These are phyloP conservation scores for Entoloma clypeatum DNA, from an alignment of 1,284 basidiomycete genomes.

Conservation along the genomic window DNA sequence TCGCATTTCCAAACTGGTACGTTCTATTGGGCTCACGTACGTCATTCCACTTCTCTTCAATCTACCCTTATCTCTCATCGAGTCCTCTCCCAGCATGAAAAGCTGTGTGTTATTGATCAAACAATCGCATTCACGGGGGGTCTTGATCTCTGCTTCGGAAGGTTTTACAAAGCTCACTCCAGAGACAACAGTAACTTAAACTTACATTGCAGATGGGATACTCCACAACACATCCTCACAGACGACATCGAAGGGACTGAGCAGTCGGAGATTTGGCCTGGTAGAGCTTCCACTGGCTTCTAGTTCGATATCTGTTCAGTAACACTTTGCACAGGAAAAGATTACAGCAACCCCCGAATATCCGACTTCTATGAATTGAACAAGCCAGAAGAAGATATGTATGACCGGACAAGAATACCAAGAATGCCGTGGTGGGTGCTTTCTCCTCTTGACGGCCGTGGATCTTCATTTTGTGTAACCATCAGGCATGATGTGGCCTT, in stretches of 20 bases:
- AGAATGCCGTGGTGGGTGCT: constrained; percentile 89
- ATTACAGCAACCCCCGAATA: constrained; percentile 90
- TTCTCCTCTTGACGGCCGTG: constrained; percentile 1
- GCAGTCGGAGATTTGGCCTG: constrained; percentile 79
- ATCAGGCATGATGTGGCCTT: constrained; percentile 92
- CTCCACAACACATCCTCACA: constrained; percentile 86
- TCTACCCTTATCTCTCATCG: constrained; percentile 9
- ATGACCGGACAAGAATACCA: constrained; percentile 84
- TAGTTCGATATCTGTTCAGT: too few species aligned
- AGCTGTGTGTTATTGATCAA: constrained; percentile 96
- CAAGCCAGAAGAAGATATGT: constrained; percentile 94
- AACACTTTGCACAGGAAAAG: constrained; percentile 59
- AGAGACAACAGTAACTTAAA: constrained; percentile 1
- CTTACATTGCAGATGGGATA: constrained; percentile 75
- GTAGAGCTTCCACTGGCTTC: constrained; percentile 38
- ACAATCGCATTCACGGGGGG: constrained; percentile 99
- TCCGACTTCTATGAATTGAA: constrained; percentile 85
- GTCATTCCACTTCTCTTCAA: constrained; percentile 10
- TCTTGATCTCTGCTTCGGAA: constrained; percentile 88
- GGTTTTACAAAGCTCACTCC: constrained; percentile 34
- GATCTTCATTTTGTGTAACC: constrained; percentile 4
- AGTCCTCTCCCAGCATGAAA: constrained; percentile 75
- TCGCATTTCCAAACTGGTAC: constrained; percentile 98
- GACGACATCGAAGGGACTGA: constrained; percentile 77
- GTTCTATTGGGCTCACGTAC: constrained; percentile 95